Percentiles rank a stretch among this genome's conserved stretches.
These are phyloP conservation scores for Suillus placidus DNA, from an alignment of 768 basidiomycete genomes.

Conservation along the genomic window DNA sequence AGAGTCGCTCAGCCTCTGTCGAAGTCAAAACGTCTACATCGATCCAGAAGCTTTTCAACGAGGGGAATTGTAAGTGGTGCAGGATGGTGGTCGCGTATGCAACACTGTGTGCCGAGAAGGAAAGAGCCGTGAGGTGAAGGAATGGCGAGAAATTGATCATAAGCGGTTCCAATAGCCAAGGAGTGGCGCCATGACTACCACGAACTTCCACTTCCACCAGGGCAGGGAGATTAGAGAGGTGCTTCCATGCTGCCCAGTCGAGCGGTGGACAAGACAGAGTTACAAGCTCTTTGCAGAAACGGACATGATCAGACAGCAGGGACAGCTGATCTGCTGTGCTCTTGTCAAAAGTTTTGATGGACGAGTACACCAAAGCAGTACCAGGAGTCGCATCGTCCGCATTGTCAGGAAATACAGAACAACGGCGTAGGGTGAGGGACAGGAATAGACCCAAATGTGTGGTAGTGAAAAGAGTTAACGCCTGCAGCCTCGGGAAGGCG, in stretches of 20 bases:
- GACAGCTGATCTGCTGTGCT: neutral
- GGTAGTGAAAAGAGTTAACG: neutral
- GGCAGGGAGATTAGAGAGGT: neutral
- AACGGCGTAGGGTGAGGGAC: neutral
- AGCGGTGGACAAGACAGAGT: neutral
- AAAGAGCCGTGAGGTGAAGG: neutral
- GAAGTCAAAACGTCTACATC: neutral
- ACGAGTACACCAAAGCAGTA: neutral
- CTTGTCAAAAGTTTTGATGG: neutral
- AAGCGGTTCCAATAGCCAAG: neutral
- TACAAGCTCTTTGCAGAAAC: neutral
- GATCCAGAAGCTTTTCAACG: neutral
- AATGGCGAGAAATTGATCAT: neutral
- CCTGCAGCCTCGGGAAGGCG: neutral
- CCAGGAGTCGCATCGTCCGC: neutral
- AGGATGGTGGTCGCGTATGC: neutral
- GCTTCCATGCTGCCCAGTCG: neutral
- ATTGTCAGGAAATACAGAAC: neutral
- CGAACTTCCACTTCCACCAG: neutral
- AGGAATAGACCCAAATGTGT: neutral
- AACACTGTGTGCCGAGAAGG: neutral
- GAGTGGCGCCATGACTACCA: neutral
- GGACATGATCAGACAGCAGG: neutral
- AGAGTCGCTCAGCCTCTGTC: neutral
- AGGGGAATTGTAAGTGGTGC: neutral